phyloP scores from a whole-genome alignment of 2,329 filamentous ascomycete genomes.

The Cladosporium sp. region DNA sequence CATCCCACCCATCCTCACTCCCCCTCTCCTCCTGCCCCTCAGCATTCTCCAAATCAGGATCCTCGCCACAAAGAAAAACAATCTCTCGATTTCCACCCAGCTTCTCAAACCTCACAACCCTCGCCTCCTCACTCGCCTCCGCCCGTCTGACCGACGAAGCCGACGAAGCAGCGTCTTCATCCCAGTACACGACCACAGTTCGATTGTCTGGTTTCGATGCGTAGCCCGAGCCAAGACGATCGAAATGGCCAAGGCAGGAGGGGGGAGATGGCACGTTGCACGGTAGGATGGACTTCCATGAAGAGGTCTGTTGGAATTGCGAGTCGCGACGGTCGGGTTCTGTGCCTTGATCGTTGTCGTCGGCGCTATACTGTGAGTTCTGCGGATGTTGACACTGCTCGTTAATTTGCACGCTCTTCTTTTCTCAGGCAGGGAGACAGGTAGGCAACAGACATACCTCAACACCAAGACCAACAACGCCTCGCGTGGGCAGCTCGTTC shows the following conservation, averaged over 20 bases:
- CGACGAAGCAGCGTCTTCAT: not conserved
- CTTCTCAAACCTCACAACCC: not conserved
- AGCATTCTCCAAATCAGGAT: too few species aligned
- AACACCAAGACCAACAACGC: too few species aligned
- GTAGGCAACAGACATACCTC: too few species aligned
- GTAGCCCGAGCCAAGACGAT: not conserved
- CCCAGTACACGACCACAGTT: not conserved
- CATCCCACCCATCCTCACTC: too few species aligned
- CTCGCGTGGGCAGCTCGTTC: too few species aligned
- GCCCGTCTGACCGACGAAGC: not conserved
- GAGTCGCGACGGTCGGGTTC: constrained; percentile 1
- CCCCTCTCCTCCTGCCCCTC: too few species aligned
- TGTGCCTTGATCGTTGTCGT: too few species aligned
- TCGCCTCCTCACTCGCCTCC: not conserved
- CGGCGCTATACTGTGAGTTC: too few species aligned
- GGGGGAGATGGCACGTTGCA: not conserved
- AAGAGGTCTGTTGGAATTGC: not conserved
- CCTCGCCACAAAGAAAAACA: not conserved
- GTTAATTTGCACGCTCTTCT: too few species aligned
- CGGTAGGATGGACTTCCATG: too few species aligned
- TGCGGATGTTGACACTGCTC: too few species aligned
- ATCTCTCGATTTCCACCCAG: not conserved
- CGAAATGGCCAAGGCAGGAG: constrained; percentile 5
- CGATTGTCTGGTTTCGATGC: not conserved
- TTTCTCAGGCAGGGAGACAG: too few species aligned